Evolutionary conservation across 2,329 filamentous ascomycete species (phyloP).

Genomic region (Coleophoma eucalyptorum): DNA sequence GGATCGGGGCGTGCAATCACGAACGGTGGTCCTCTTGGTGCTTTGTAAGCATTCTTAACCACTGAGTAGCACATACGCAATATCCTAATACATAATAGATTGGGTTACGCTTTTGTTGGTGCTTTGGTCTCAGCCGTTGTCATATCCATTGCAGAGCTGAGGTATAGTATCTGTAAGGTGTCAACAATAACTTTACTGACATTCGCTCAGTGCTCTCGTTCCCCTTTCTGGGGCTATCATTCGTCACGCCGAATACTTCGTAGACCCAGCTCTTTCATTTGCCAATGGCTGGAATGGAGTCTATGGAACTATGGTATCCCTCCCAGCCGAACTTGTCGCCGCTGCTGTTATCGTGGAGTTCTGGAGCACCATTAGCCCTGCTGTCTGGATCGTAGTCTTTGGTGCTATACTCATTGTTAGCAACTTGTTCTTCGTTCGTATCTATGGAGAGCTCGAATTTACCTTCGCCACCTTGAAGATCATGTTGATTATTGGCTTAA

Average conservation of each 20-base stretch:
- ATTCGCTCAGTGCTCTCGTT: conserved; percentile 30
- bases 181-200: neutral
- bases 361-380: conserved; percentile 53
- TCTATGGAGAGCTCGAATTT: conserved; percentile 46
- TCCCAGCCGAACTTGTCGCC: conserved; percentile 58
- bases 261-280: conserved; percentile 44
- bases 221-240: conserved; percentile 47
- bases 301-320: conserved; percentile 55
- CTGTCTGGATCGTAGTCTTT: conserved; percentile 30
- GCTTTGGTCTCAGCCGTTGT: conserved; percentile 45
- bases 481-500: conserved; percentile 58
- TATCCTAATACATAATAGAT: conserved; percentile 3
- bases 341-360: conserved; percentile 59
- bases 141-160: conserved; percentile 46
- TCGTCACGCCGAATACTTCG: conserved; percentile 41
- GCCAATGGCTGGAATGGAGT: conserved; percentile 43
- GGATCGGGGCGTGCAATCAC: conserved; percentile 47
- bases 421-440: conserved; percentile 32
- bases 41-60: conserved; percentile 28
- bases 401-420: conserved; percentile 29
- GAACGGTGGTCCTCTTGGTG: conserved; percentile 45
- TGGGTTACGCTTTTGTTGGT: conserved; percentile 47
- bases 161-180: conserved; percentile 18
- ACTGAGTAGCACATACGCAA: neutral
- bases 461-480: conserved; percentile 50